These are phyloP conservation scores for Aspergillus costaricaensis DNA, from an alignment of 2,329 filamentous ascomycete species.

Conservation along the genomic window DNA sequence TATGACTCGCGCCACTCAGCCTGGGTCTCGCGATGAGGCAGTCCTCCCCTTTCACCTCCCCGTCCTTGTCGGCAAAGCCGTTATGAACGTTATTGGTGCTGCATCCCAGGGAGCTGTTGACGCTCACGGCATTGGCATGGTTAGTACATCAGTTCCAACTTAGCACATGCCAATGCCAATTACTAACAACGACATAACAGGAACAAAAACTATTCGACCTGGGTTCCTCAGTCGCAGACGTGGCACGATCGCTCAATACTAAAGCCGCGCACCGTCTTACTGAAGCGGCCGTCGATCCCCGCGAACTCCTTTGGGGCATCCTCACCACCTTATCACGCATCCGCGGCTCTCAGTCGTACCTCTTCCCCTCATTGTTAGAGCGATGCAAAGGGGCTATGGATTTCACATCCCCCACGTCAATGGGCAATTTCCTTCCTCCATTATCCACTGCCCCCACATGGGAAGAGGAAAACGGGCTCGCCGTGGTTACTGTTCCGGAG, in stretches of 20 bases:
- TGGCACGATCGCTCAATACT: conserved; percentile 34
- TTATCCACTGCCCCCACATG: neutral
- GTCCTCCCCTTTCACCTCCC: conserved; percentile 67
- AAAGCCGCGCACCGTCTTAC: conserved; percentile 31
- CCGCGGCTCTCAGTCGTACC: conserved; percentile 41
- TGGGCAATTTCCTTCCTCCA: conserved; percentile 29
- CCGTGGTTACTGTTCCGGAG: conserved; percentile 8
- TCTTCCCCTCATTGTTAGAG: conserved; percentile 37
- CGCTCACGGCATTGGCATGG: conserved; percentile 72
- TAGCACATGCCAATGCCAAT: neutral
- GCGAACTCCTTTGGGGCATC: conserved; percentile 43
- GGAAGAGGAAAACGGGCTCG: conserved; percentile 3
- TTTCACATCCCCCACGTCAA: conserved; percentile 34
- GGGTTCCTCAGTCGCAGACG: conserved; percentile 36
- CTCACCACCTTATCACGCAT: conserved; percentile 40
- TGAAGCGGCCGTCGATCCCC: conserved; percentile 35
- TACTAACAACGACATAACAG: conserved; percentile 18
- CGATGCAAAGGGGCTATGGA: conserved; percentile 34
- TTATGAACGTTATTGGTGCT: conserved; percentile 67
- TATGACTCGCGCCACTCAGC: conserved; percentile 65
- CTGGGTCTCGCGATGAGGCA: conserved; percentile 55
- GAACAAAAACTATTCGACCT: conserved; percentile 44
- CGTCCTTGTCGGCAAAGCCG: conserved; percentile 63
- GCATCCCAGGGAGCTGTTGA: conserved; percentile 76
- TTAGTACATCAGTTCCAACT: conserved; percentile 46